Conservation (phyloP, 148 eudicot species). For the Chenopodium quinoa region DNA sequence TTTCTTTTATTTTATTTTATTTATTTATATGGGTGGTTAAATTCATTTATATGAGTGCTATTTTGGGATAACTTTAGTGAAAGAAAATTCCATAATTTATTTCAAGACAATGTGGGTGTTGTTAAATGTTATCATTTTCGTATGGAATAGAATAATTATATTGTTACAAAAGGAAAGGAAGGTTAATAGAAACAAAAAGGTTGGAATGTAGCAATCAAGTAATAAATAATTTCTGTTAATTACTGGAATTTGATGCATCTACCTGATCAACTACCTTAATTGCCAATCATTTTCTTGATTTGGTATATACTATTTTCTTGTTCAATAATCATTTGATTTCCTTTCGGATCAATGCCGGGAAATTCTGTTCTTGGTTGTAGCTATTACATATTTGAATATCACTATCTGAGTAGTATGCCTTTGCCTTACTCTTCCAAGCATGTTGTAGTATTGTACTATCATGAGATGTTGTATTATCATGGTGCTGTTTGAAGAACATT, state of each 20-base stretch:
- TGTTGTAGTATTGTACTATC: not conserved
- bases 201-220: slow-evolving; percentile 17
- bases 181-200: not conserved
- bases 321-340: not conserved
- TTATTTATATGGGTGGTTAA: too few relatives aligned
- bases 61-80: slow-evolving; percentile 5
- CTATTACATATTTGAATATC: not conserved
- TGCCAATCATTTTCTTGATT: not conserved
- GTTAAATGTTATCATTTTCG: not conserved
- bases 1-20: not conserved
- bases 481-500: not conserved
- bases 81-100: slow-evolving; percentile 7
- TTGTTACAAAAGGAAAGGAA: not conserved
- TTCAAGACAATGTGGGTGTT: not conserved
- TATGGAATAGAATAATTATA: not conserved
- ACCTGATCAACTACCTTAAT: not conserved
- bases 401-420: not conserved
- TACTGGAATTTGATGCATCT: slow-evolving; percentile 15
- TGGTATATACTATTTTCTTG: not conserved
- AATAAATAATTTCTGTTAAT: slow-evolving; percentile 16
- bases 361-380: not conserved
- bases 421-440: not conserved
- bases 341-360: not conserved
- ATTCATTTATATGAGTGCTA: not conserved
- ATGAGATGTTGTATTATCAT: not conserved